A percentile compares a stretch with the other conserved stretches of the same genome.
Conservation (phyloP, 108 stramenopile genomes). For the Nannochloropsis granulata region DNA sequence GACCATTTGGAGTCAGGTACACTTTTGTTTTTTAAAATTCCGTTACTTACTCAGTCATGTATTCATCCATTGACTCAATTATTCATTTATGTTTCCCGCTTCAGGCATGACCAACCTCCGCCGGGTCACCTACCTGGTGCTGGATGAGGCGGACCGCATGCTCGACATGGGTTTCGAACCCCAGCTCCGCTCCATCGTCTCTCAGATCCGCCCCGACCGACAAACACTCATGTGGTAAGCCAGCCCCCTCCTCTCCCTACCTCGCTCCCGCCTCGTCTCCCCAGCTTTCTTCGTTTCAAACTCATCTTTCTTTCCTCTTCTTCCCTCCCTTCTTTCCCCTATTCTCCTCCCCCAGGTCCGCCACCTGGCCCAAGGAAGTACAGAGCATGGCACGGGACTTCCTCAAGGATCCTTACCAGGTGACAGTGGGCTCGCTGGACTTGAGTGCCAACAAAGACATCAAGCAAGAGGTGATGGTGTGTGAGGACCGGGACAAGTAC, state of each 20-base stretch:
- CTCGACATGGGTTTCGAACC: conserved; percentile 98
- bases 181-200: conserved; percentile 87
- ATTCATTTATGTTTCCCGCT: no score
- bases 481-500: conserved; percentile 81
- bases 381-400: conserved; percentile 84
- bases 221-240: conserved; percentile 92
- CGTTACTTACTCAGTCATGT: no score
- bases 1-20: conserved; percentile 64
- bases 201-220: conserved; percentile 86
- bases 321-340: no score
- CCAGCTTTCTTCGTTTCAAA: no score
- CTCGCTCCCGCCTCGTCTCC: no score
- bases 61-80: no score
- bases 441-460: conserved; percentile 93
- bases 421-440: conserved; percentile 94
- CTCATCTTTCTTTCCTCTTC: no score
- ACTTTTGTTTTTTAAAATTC: no score
- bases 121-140: conserved; percentile 88
- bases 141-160: conserved; percentile 96
- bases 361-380: conserved; percentile 97
- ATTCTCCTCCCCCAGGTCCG: conserved; percentile 19
- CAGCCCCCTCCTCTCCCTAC: no score
- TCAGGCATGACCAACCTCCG: conserved; percentile 76
- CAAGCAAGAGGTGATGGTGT: conserved; percentile 80
- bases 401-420: conserved; percentile 57